Evolutionary conservation across 805 yeast genomes (phyloP).

Genomic region (Cyberlindnera saturnus): DNA sequence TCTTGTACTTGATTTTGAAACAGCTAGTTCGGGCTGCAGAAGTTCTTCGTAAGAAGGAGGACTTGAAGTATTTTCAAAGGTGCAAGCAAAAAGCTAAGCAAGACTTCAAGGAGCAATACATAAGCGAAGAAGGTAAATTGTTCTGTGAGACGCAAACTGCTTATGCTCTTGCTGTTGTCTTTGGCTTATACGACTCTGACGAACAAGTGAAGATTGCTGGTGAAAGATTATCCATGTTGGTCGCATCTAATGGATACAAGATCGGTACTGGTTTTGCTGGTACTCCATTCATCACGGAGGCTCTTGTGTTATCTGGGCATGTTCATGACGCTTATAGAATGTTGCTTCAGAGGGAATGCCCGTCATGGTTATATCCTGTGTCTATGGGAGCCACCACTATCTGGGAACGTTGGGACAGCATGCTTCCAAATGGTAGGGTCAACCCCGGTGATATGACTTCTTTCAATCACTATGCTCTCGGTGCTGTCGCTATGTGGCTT

Average conservation of each 20-base stretch:
- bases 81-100: constrained; percentile 3
- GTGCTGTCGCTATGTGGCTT: constrained; percentile 18
- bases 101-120: constrained; percentile 11
- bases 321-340: constrained; percentile 12
- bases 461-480: constrained; percentile 18
- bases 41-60: constrained; percentile 3
- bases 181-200: constrained; percentile 5
- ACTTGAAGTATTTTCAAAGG: constrained; percentile 3
- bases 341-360: constrained; percentile 9
- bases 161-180: constrained; percentile 10
- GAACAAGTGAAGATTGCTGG: constrained; percentile 9
- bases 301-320: constrained; percentile 8
- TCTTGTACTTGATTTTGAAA: constrained; percentile 9
- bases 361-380: constrained; percentile 17
- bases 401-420: constrained; percentile 18
- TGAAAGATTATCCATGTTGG: constrained; percentile 7
- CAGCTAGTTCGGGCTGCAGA: constrained; percentile 9
- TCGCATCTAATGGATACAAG: constrained; percentile 7
- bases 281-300: constrained; percentile 16
- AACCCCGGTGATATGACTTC: constrained; percentile 19
- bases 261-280: constrained; percentile 19
- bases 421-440: constrained; percentile 15
- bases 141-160: constrained; percentile 13
- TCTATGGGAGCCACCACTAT: constrained; percentile 17
- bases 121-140: constrained; percentile 8